These are phyloP conservation scores for Vinca major DNA, from an alignment of 305 asterid species.

Conservation along the genomic window DNA sequence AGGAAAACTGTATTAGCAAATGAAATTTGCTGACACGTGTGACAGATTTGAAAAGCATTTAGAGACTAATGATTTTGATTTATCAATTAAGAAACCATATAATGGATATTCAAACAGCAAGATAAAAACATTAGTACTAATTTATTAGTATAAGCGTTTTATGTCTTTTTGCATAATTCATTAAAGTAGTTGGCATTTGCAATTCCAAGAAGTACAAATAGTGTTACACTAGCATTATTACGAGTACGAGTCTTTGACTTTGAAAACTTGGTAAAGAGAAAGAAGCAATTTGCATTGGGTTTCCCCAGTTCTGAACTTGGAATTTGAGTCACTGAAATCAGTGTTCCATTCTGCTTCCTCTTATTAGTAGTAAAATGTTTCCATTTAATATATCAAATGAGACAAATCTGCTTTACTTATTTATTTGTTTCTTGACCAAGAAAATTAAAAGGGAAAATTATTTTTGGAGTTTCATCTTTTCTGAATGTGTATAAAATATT, in stretches of 20 bases:
- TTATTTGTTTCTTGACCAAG: neutral
- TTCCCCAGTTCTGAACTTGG: conserved; percentile 28
- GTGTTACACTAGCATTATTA: neutral
- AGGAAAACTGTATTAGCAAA: neutral
- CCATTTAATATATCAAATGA: conserved; percentile 8
- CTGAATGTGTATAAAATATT: neutral
- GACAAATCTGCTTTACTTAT: conserved; percentile 5
- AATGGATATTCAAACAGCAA: conserved; percentile 1
- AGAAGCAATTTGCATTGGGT: conserved; percentile 22
- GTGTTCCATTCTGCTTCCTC: conserved; percentile 24
- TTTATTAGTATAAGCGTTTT: neutral
- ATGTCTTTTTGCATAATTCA: neutral
- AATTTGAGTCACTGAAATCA: conserved; percentile 32
- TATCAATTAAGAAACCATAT: neutral
- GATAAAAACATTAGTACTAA: neutral
- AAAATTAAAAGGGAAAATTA: neutral
- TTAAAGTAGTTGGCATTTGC: neutral
- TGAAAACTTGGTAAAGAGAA: conserved; percentile 24
- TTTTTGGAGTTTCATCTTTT: neutral
- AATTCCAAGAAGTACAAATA: neutral
- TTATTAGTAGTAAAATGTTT: conserved; percentile 10
- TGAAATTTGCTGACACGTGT: conserved; percentile 7
- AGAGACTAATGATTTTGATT: neutral
- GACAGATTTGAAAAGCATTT: conserved; percentile 6
- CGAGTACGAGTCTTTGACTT: conserved; percentile 33